These are phyloP conservation scores for Colletotrichum agaves DNA, from an alignment of 2,329 filamentous ascomycete genomes.

Conservation along the genomic window DNA sequence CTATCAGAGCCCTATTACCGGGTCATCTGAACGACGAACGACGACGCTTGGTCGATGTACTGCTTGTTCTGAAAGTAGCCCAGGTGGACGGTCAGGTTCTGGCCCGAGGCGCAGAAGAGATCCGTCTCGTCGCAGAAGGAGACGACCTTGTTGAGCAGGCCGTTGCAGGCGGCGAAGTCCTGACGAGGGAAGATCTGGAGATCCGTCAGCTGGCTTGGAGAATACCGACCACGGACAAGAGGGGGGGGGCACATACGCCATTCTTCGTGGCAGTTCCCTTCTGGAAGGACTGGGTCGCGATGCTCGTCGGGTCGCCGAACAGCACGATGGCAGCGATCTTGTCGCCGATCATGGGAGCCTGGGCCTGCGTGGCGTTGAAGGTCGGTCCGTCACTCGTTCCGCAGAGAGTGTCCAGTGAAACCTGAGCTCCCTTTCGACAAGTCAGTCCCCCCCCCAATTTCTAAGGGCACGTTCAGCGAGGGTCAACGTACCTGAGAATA, in stretches of 20 bases:
- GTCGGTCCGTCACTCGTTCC: constrained; percentile 45
- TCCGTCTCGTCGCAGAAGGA: constrained; percentile 33
- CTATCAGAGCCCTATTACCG: not conserved
- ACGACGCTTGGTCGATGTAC: constrained; percentile 15
- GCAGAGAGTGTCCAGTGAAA: constrained; percentile 52
- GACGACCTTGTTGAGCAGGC: not conserved
- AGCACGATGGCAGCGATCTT: constrained; percentile 52
- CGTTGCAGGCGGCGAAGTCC: constrained; percentile 19
- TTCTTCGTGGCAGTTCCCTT: constrained; percentile 49
- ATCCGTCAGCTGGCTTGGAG: not conserved
- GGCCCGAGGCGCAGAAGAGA: constrained; percentile 32
- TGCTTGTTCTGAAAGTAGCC: constrained; percentile 31
- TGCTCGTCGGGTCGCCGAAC: constrained; percentile 55
- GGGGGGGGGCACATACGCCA: constrained; percentile 46
- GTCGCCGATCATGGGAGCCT: constrained; percentile 43
- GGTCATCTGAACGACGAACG: constrained; percentile 15
- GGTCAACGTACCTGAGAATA: constrained; percentile 51
- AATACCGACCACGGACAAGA: accelerated
- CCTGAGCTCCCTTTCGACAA: constrained; percentile 51
- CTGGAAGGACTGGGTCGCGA: constrained; percentile 49
- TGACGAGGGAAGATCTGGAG: constrained; percentile 30
- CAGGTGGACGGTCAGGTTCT: constrained; percentile 30
- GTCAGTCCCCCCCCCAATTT: not conserved
- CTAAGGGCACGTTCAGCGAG: not conserved
- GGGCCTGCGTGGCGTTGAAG: constrained; percentile 42